Evolutionary conservation across 805 yeast species (phyloP).

Genomic region (Yarrowia sp.): DNA sequence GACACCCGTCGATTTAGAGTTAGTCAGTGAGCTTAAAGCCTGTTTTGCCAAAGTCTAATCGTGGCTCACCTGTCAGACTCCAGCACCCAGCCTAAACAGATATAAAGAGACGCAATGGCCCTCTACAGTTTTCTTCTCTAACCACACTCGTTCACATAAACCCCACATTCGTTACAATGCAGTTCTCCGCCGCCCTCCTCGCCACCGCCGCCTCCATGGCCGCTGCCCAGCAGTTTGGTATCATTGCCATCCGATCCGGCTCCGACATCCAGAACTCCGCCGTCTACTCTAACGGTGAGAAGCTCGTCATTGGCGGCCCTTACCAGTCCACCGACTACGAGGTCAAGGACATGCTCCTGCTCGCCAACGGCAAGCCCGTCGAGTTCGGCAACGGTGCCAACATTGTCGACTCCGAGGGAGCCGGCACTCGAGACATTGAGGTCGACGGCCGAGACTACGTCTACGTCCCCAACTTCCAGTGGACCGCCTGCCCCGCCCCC

Average conservation of each 20-base stretch:
- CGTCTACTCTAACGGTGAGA: conserved; percentile 16
- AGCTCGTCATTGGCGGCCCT: conserved; percentile 17
- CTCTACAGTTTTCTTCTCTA: neutral
- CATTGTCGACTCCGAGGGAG: conserved; percentile 10
- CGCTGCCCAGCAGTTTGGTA: conserved; percentile 15
- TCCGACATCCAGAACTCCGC: conserved; percentile 22
- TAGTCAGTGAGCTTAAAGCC: too few relatives aligned
- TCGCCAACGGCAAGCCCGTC: conserved; percentile 19
- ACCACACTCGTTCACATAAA: neutral
- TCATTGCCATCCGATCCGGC: conserved; percentile 27
- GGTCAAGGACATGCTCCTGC: conserved; percentile 23
- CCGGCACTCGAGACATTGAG: conserved; percentile 7
- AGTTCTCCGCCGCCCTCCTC: conserved; percentile 17
- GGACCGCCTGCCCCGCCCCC: conserved; percentile 25
- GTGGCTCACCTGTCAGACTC: too few relatives aligned
- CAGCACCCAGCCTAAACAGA: too few relatives aligned
- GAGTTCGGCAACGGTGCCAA: conserved; percentile 20
- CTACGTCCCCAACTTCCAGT: conserved; percentile 1
- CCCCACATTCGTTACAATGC: conserved; percentile 8
- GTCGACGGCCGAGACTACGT: conserved; percentile 19
- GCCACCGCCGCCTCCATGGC: conserved; percentile 17
- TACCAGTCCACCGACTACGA: conserved; percentile 14
- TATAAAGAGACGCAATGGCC: neutral
- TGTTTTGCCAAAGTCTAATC: too few relatives aligned
- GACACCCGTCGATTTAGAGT: too few relatives aligned